Evolutionary conservation across 805 yeast genomes (phyloP), one percentile per base, ranked within the genome.

Genomic region (Ogataea nakhonphanomensis): DNA sequence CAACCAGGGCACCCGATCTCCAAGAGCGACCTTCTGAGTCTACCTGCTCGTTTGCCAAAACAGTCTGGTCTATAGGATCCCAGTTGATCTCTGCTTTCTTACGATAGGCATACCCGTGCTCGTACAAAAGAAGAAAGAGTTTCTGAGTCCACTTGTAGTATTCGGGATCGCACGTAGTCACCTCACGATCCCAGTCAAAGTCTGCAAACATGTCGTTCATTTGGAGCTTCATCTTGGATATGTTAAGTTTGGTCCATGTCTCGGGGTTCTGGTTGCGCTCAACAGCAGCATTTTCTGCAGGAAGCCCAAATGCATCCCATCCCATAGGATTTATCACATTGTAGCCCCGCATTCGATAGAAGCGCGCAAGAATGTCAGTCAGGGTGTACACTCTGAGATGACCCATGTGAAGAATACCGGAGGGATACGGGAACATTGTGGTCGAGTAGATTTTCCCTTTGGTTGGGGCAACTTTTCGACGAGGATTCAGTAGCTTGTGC

Each of bases 281-380:
- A 23, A 88, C 81, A 0, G 99, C 99, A 0, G 99, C 99, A 61
- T 93, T 93, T 59, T 93, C 99, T 1, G 99, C 99, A 0, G 99
- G 99, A 21, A 93, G 69, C 1, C 99, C 99, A 70, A 93, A 93
- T 0, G 98, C 95, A 68, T 93, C 99, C 97, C 97, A 93, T 0
- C 99, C 99, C 95, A 93, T 90, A 0, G 98, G 97, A 58, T 93
- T 96, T 2, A 91, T 70, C 10, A 91, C 96, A 27, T 79, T 66
- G 50, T 71, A 74, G 1, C 96, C 96, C 36, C 74, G 76, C 64
- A 86, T 73, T 48, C 93, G 69, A 49, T 86, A 76, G 60, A 76
- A 91, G 49, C 98, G 69, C 1, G 95, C 74, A 28, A 93, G 58
- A 2, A 80, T 83, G 61, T 93, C 99, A 51, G 90, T 79, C 23